Conservation (phyloP, 2,329 filamentous ascomycete species). For the Pseudopithomyces maydicus region DNA sequence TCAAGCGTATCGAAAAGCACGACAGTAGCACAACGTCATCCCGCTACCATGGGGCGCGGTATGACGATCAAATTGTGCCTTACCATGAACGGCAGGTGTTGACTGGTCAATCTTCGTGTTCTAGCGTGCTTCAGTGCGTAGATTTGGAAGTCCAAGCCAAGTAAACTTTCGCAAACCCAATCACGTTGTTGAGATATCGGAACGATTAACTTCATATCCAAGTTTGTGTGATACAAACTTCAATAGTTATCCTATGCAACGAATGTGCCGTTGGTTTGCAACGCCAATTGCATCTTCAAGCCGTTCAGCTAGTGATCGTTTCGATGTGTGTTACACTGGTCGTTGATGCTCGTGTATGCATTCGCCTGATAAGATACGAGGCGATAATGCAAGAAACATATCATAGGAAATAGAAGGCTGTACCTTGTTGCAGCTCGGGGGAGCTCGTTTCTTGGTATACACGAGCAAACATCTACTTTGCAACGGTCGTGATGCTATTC, state of each 20-base stretch:
- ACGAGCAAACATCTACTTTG: background rate
- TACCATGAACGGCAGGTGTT: background rate
- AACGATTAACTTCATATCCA: background rate
- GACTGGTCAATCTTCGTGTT: background rate
- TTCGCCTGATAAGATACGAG: background rate
- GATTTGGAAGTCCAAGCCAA: background rate
- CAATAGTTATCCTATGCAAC: too few relatives aligned
- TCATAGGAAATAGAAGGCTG: too few relatives aligned
- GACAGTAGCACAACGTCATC: background rate
- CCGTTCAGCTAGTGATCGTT: too few relatives aligned
- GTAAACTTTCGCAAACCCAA: constrained; percentile 5
- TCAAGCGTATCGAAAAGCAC: background rate
- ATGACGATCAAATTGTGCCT: background rate
- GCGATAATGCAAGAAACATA: background rate
- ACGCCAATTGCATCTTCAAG: too few relatives aligned
- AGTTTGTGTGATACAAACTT: background rate
- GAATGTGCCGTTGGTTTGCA: too few relatives aligned
- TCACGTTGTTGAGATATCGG: background rate
- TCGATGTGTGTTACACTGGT: background rate
- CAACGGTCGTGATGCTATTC: background rate
- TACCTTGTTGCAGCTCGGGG: background rate
- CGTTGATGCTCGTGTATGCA: background rate
- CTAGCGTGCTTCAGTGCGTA: background rate
- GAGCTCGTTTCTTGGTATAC: background rate
- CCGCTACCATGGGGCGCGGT: background rate